These are phyloP conservation scores for Aspergillus thermomutatus DNA, from an alignment of 2,329 filamentous ascomycete species.

Conservation along the genomic window DNA sequence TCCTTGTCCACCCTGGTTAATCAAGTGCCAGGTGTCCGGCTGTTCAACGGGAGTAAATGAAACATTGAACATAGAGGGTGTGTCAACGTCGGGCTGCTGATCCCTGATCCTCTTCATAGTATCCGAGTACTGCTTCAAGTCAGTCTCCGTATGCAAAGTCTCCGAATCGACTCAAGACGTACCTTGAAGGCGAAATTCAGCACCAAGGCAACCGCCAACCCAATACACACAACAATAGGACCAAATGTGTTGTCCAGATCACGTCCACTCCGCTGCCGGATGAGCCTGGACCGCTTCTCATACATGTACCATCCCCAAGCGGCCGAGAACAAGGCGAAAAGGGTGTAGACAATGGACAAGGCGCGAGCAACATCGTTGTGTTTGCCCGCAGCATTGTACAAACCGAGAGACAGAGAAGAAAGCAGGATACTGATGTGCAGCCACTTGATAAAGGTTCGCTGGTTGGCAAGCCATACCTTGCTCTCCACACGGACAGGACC, in stretches of 20 bases:
- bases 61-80: constrained; percentile 12
- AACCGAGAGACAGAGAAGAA: constrained; percentile 73
- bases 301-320: constrained; percentile 87
- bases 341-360: constrained; percentile 79
- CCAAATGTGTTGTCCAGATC: constrained; percentile 90
- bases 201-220: constrained; percentile 72
- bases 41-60: background rate
- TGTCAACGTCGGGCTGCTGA: constrained; percentile 9
- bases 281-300: constrained; percentile 71
- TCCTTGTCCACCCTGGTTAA: constrained; percentile 5
- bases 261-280: constrained; percentile 78
- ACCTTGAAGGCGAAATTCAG: constrained; percentile 85
- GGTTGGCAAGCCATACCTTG: constrained; percentile 98
- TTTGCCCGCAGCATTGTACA: constrained; percentile 83
- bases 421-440: constrained; percentile 90
- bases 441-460: constrained; percentile 98
- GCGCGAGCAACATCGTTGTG: constrained; percentile 68
- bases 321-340: constrained; percentile 77
- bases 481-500: constrained; percentile 90
- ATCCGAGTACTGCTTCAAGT: constrained; percentile 25
- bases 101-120: constrained; percentile 21
- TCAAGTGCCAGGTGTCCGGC: constrained; percentile 5
- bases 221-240: constrained; percentile 76
- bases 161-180: constrained; percentile 5
- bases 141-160: background rate